Evolutionary conservation across 768 basidiomycete species (phyloP).

Genomic region (Suillus spraguei): DNA sequence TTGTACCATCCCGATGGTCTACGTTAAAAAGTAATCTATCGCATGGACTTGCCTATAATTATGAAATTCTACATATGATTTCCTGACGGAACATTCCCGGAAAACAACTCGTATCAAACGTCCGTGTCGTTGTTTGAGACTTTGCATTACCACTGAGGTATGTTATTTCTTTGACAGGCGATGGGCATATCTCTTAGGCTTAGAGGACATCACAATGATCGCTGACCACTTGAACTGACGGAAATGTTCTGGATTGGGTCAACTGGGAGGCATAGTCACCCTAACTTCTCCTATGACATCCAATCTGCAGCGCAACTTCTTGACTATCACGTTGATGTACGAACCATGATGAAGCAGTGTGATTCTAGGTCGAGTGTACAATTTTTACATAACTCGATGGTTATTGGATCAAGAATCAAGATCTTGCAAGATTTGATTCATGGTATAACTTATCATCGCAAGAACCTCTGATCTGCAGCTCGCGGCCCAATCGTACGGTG

Average conservation of each 20-base stretch:
- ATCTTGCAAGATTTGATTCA: too few relatives aligned
- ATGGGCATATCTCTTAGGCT: conserved; percentile 24
- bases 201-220: conserved; percentile 45
- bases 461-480: too few relatives aligned
- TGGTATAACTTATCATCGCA: too few relatives aligned
- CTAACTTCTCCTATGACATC: conserved; percentile 29
- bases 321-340: too few relatives aligned
- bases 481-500: too few relatives aligned
- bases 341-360: too few relatives aligned
- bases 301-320: conserved; percentile 33
- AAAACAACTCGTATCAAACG: conserved; percentile 29
- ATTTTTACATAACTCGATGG: too few relatives aligned
- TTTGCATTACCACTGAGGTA: conserved; percentile 49
- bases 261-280: conserved; percentile 59
- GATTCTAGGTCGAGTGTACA: too few relatives aligned
- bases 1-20: conserved; percentile 48
- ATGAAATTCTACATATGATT: conserved; percentile 27
- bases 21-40: conserved; percentile 26
- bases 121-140: conserved; percentile 38
- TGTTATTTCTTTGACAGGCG: conserved; percentile 5
- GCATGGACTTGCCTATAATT: conserved; percentile 23
- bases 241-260: conserved; percentile 47
- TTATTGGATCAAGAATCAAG: too few relatives aligned
- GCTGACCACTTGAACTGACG: conserved; percentile 48
- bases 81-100: conserved; percentile 26